Evolutionary conservation across 345 rosid species (phyloP).

Genomic region (Melaleuca alternifolia): DNA sequence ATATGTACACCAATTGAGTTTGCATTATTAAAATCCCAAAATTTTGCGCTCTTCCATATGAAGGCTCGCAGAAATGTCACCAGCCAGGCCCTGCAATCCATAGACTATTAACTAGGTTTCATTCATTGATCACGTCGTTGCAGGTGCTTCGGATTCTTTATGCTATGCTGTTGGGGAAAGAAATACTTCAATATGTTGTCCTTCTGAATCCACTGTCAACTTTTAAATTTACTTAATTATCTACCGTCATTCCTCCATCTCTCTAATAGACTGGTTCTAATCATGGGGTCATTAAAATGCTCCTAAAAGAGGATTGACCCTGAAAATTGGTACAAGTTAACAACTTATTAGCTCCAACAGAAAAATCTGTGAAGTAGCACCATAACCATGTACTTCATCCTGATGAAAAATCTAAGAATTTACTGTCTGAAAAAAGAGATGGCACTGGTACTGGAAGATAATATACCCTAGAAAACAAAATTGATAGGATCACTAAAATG

Average conservation of each 20-base stretch:
- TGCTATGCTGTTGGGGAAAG: no score
- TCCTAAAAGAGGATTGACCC: not conserved
- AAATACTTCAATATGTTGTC: no score
- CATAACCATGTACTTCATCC: not conserved
- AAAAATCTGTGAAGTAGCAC: not conserved
- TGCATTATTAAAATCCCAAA: not conserved
- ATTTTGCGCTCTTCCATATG: not conserved
- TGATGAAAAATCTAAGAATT: not conserved
- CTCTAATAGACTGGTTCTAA: not conserved
- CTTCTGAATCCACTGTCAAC: no score
- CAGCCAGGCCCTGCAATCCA: not conserved
- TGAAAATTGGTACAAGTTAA: not conserved
- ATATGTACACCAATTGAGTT: not conserved
- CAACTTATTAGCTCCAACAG: not conserved
- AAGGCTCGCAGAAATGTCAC: not conserved
- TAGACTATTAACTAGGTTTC: not conserved
- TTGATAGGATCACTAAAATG: not conserved
- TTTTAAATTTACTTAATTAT: no score
- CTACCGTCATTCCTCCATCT: not conserved
- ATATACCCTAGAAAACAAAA: not conserved
- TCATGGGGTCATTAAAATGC: not conserved
- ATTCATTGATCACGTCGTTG: no score
- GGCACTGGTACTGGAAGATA: not conserved
- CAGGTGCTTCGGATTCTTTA: no score
- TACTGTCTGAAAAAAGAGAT: not conserved